A percentile compares a stretch with the other conserved stretches of the same genome.
phyloP scores from a whole-genome alignment of 306 rosid species.

The Psophocarpus tetragonolobus region DNA sequence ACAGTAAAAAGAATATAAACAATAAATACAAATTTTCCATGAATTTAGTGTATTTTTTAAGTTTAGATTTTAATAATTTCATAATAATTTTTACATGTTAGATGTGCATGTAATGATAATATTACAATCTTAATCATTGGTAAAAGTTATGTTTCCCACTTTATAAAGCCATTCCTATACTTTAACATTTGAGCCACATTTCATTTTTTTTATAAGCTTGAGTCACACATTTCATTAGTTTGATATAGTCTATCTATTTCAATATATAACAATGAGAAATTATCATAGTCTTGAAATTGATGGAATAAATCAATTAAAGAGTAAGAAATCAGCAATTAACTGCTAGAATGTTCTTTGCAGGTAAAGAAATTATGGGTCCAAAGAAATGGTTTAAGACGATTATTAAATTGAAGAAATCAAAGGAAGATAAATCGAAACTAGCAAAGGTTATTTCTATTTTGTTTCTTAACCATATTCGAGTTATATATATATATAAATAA shows the following conservation, averaged over 20 bases:
- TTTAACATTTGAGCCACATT: background rate
- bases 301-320: background rate
- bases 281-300: background rate
- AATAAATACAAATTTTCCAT: too few relatives aligned
- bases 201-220: too few relatives aligned
- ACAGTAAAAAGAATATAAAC: too few relatives aligned
- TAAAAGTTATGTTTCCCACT: background rate
- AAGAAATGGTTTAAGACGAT: conserved; percentile 50
- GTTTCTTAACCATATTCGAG: background rate
- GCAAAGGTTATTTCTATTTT: conserved; percentile 30
- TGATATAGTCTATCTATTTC: background rate
- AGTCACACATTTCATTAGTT: too few relatives aligned
- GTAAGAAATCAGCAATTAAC: background rate
- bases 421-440: conserved; percentile 42
- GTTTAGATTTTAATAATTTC: background rate
- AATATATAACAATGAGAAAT: background rate
- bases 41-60: too few relatives aligned
- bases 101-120: background rate
- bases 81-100: background rate
- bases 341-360: conserved; percentile 21
- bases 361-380: conserved; percentile 47
- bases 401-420: conserved; percentile 43
- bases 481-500: too few relatives aligned
- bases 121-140: background rate
- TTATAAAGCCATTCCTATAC: background rate